These are phyloP conservation scores for Candida awuae DNA, from an alignment of 805 yeast genomes.

Conservation along the genomic window DNA sequence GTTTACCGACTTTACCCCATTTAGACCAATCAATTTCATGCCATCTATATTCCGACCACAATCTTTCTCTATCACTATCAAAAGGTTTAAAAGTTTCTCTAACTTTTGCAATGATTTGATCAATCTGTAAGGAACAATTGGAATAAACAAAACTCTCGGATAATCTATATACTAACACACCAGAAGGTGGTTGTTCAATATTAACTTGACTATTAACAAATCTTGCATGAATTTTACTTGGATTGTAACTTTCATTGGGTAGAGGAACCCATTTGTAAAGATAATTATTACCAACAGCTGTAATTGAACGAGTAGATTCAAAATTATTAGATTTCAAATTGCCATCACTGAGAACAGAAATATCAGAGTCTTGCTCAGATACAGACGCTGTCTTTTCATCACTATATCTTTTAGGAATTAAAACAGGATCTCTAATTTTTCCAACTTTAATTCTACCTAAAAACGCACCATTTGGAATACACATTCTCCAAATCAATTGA, in stretches of 20 bases:
- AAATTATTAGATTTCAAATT: neutral
- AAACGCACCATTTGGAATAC: conserved; percentile 76
- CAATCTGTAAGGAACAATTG: conserved; percentile 68
- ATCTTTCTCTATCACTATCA: conserved; percentile 39
- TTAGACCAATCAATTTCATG: conserved; percentile 5
- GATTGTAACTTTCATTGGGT: conserved; percentile 24
- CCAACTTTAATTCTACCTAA: conserved; percentile 69
- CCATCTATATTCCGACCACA: conserved; percentile 63
- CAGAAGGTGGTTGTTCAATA: conserved; percentile 79
- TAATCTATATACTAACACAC: conserved; percentile 79
- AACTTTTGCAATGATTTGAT: conserved; percentile 59
- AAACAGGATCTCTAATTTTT: conserved; percentile 58
- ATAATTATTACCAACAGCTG: neutral
- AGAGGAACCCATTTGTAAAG: conserved; percentile 59
- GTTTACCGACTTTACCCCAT: conserved; percentile 22
- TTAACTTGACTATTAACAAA: conserved; percentile 46
- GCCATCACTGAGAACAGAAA: conserved; percentile 2
- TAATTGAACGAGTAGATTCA: conserved; percentile 2
- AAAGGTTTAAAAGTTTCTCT: conserved; percentile 57
- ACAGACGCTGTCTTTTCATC: too few species aligned
- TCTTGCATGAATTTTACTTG: conserved; percentile 26
- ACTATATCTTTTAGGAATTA: conserved; percentile 15
- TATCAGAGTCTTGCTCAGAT: neutral
- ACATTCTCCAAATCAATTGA: conserved; percentile 59
- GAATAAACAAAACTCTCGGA: conserved; percentile 77